phyloP scores from a whole-genome alignment of 169 alveolate species.

The Eimeria falciformis region DNA sequence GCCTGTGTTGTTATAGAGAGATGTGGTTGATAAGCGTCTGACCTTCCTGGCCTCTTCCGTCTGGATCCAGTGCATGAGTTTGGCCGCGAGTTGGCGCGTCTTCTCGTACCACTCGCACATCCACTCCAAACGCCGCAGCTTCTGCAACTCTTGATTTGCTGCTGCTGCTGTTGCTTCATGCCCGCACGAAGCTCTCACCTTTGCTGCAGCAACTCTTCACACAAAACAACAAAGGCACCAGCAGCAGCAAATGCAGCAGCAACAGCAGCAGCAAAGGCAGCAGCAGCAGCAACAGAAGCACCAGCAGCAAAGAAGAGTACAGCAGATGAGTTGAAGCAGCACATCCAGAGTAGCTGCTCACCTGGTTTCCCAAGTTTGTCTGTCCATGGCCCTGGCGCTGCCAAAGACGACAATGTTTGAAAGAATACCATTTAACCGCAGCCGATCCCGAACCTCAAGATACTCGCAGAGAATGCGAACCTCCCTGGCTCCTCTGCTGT shows the following conservation, averaged over 20 bases:
- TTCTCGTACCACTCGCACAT: slow-evolving; percentile 57
- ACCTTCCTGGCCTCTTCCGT: slow-evolving; percentile 63
- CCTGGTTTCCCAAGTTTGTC: slow-evolving; percentile 74
- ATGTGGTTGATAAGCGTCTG: too few species aligned
- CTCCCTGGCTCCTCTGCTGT: slow-evolving; percentile 81
- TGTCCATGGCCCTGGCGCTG: slow-evolving; percentile 80
- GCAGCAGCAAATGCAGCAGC: slow-evolving; percentile 73
- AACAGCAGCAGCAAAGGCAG: slow-evolving; percentile 50
- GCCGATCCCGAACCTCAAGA: slow-evolving; percentile 81
- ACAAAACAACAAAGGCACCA: not conserved
- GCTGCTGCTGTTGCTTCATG: not conserved
- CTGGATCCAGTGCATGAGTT: slow-evolving; percentile 49
- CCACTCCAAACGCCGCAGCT: slow-evolving; percentile 55
- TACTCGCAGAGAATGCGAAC: slow-evolving; percentile 85
- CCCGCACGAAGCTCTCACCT: not conserved
- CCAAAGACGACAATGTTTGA: slow-evolving; percentile 83
- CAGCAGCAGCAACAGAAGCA: not conserved
- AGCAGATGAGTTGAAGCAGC: too few species aligned
- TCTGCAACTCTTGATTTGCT: not conserved
- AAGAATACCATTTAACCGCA: slow-evolving; percentile 79
- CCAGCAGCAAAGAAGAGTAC: not conserved
- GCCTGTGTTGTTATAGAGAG: not conserved
- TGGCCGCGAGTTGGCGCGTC: slow-evolving; percentile 14
- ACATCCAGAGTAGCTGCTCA: too few species aligned
- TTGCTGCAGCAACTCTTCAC: not conserved